These are phyloP conservation scores for Escovopsis sp. DNA, from an alignment of 2,329 filamentous ascomycete species.

Conservation along the genomic window DNA sequence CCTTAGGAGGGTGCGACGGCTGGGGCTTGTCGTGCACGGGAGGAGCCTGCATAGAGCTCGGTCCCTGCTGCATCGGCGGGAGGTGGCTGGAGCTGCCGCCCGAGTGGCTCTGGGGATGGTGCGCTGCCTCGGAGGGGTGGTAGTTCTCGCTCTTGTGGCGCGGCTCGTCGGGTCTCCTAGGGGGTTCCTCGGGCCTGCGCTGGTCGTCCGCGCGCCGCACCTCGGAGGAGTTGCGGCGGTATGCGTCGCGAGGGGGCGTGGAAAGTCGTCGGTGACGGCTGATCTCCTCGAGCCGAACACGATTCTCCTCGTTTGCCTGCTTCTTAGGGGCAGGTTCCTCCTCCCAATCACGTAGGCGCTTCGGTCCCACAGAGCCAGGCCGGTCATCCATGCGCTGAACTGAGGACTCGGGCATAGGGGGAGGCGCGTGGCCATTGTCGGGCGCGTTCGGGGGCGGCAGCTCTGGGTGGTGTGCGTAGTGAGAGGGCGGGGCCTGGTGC, in stretches of 20 bases:
- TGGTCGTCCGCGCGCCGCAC: conserved; percentile 48
- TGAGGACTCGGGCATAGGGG: conserved; percentile 46
- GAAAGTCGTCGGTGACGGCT: conserved; percentile 64
- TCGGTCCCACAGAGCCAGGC: conserved; percentile 65
- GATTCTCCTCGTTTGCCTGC: conserved; percentile 72
- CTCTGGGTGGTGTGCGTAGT: conserved; percentile 59
- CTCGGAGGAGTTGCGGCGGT: conserved; percentile 67
- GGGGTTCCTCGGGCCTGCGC: conserved; percentile 41
- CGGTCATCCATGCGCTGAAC: conserved; percentile 49
- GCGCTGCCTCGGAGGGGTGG: conserved; percentile 83
- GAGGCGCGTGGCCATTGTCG: conserved; percentile 33
- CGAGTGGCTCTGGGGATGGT: conserved; percentile 48
- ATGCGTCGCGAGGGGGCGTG: conserved; percentile 53
- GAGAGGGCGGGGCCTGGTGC: conserved; percentile 38
- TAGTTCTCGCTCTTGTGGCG: conserved; percentile 65
- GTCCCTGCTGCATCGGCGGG: conserved; percentile 47
- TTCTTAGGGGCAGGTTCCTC: conserved; percentile 70
- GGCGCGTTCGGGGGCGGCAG: conserved; percentile 43
- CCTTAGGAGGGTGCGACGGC: conserved; percentile 27
- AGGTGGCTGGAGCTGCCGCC: conserved; percentile 34
- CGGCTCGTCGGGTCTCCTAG: conserved; percentile 39
- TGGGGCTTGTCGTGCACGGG: conserved; percentile 34
- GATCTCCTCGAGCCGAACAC: conserved; percentile 73
- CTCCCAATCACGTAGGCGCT: conserved; percentile 87
- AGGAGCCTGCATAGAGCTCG: conserved; percentile 37